Evolutionary conservation across 495 filamentous ascomycete genomes (phyloP).

Genomic region (Tuber indicum): DNA sequence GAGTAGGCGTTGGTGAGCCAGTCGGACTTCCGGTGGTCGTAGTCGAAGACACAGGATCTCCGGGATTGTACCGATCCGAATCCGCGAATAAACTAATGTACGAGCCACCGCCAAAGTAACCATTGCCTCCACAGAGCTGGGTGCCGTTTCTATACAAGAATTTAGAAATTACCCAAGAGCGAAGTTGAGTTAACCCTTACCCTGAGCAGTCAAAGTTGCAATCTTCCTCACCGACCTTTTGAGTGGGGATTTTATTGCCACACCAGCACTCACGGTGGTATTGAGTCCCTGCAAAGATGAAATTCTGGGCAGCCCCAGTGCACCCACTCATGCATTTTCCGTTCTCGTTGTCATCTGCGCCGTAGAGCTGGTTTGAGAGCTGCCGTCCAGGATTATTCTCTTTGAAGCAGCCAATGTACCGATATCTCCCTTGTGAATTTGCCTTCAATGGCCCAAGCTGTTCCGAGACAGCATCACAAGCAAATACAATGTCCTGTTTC

Average conservation of each 20-base stretch:
- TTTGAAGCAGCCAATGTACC: slow-evolving; percentile 46
- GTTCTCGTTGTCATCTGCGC: slow-evolving; percentile 41
- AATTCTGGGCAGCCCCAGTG: slow-evolving; percentile 36
- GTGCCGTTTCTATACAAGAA: slow-evolving; percentile 20
- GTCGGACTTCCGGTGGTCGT: slow-evolving; percentile 4
- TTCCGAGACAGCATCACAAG: slow-evolving; percentile 44
- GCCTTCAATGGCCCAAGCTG: slow-evolving; percentile 44
- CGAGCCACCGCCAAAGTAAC: slow-evolving; percentile 40
- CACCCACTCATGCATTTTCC: slow-evolving; percentile 46
- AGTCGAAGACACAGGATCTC: slow-evolving; percentile 11
- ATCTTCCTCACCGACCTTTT: slow-evolving; percentile 41
- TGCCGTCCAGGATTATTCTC: slow-evolving; percentile 46
- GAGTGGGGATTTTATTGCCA: slow-evolving; percentile 39
- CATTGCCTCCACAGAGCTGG: slow-evolving; percentile 45
- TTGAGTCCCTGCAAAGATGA: slow-evolving; percentile 49
- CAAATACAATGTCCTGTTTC: slow-evolving; percentile 44
- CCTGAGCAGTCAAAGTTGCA: slow-evolving; percentile 45
- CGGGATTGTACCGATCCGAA: slow-evolving; percentile 18
- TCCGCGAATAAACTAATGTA: slow-evolving; percentile 44
- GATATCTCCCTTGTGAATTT: slow-evolving; percentile 42
- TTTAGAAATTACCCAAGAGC: slow-evolving; percentile 4
- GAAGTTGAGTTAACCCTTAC: slow-evolving; percentile 12
- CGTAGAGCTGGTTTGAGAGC: slow-evolving; percentile 43
- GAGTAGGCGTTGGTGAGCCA: slow-evolving; percentile 17
- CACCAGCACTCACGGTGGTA: slow-evolving; percentile 52